Evolutionary conservation across 768 basidiomycete genomes (phyloP).

Genomic region (Pholiota microspora): DNA sequence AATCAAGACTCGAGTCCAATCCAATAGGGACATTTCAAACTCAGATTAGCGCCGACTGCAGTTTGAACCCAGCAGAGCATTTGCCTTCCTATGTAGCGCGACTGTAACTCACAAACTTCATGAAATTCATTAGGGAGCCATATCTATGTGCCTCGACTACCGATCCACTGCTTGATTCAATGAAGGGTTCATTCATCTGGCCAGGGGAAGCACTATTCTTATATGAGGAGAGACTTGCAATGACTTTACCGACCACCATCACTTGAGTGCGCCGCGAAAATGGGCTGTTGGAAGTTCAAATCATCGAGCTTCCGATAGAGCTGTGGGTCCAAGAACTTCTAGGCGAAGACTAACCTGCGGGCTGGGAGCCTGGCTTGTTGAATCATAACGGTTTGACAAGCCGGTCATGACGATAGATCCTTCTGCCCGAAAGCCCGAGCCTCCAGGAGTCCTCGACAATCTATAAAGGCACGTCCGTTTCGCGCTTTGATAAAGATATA

Average conservation of each 20-base stretch:
- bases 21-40: background rate
- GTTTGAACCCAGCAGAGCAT: background rate
- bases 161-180: background rate
- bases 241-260: background rate
- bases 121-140: background rate
- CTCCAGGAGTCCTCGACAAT: slow-evolving; percentile 6
- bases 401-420: slow-evolving; percentile 24
- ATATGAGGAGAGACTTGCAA: background rate
- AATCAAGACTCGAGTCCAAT: background rate
- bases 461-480: slow-evolving; percentile 20
- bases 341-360: background rate
- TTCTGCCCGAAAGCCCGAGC: slow-evolving; percentile 36
- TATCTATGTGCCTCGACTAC: background rate
- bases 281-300: background rate
- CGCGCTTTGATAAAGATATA: slow-evolving; percentile 4
- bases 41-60: background rate
- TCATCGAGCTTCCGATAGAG: background rate
- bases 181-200: background rate
- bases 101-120: background rate
- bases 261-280: background rate
- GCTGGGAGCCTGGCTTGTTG: slow-evolving; percentile 1
- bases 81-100: no score
- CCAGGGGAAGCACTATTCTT: background rate
- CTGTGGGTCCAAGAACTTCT: background rate
- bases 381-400: slow-evolving; percentile 15